A percentile compares a stretch with the other conserved stretches of the same genome.
Conservation (phyloP, 495 filamentous ascomycete genomes). For the Friedmanniomyces simplex region DNA sequence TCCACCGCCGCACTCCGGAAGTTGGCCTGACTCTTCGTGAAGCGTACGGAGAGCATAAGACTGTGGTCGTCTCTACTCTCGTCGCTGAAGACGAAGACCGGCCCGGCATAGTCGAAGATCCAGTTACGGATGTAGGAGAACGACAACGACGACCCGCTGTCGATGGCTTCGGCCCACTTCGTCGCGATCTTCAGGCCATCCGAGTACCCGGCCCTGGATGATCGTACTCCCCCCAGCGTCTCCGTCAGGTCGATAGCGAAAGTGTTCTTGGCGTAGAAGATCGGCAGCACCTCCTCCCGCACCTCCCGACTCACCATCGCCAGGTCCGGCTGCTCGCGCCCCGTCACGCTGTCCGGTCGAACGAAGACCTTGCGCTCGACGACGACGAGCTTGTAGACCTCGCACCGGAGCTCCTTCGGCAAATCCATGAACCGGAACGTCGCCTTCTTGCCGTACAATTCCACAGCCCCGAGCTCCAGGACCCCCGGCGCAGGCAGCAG, state of each 20-base stretch:
- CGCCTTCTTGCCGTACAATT: neutral
- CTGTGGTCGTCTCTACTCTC: neutral
- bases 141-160: neutral
- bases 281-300: constrained; percentile 13
- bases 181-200: neutral
- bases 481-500: neutral
- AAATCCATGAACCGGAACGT: constrained; percentile 9
- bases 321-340: constrained; percentile 17
- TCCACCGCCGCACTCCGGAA: constrained; percentile 3
- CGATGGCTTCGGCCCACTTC: neutral
- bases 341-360: constrained; percentile 1
- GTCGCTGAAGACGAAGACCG: neutral
- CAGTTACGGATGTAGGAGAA: constrained; percentile 7
- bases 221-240: no score
- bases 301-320: constrained; percentile 12
- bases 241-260: constrained; percentile 10
- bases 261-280: constrained; percentile 17
- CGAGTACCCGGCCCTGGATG: neutral
- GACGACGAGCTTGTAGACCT: constrained; percentile 7
- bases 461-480: neutral
- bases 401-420: neutral
- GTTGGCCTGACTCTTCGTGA: neutral
- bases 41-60: constrained; percentile 1
- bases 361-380: constrained; percentile 10
- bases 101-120: constrained; percentile 1